phyloP scores from a whole-genome alignment of 129 eudicot species.

The Solidago caesia region DNA sequence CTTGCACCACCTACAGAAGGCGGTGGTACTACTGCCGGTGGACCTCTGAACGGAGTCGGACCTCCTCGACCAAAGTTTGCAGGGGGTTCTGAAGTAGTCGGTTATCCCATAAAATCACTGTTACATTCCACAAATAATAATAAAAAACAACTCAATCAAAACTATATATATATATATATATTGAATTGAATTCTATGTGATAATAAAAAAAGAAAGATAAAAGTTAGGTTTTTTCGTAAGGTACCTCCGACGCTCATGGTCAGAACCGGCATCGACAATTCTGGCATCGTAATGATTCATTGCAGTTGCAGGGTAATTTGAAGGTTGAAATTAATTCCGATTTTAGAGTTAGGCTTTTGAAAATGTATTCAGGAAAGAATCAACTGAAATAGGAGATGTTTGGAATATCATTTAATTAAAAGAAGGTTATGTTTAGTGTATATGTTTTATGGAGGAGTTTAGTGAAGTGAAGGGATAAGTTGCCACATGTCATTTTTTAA shows the following conservation, averaged over 20 bases:
- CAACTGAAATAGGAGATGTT: not conserved
- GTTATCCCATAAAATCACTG: slow-evolving; percentile 64
- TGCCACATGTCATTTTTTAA: too few species aligned
- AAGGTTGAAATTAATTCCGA: slow-evolving; percentile 9
- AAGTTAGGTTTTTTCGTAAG: not conserved
- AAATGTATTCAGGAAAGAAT: not conserved
- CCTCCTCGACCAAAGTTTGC: slow-evolving; percentile 59
- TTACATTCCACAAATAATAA: slow-evolving; percentile 14
- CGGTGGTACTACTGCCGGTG: slow-evolving; percentile 28
- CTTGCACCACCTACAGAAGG: slow-evolving; percentile 40
- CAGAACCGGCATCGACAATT: slow-evolving; percentile 67
- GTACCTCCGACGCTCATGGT: slow-evolving; percentile 91
- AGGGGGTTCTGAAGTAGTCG: slow-evolving; percentile 44
- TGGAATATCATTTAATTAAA: too few species aligned
- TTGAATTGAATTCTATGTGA: not conserved
- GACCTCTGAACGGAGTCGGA: slow-evolving; percentile 48
- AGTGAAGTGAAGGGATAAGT: too few species aligned
- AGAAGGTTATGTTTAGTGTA: too few species aligned
- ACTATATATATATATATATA: not conserved
- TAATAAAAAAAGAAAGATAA: not conserved
- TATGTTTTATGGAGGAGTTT: too few species aligned
- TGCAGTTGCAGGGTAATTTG: slow-evolving; percentile 7
- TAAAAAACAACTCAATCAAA: not conserved
- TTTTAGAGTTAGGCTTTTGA: slow-evolving; percentile 48
- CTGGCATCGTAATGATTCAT: slow-evolving; percentile 63